Conservation (phyloP, 495 filamentous ascomycete genomes). For the Elasticomyces elasticus region DNA sequence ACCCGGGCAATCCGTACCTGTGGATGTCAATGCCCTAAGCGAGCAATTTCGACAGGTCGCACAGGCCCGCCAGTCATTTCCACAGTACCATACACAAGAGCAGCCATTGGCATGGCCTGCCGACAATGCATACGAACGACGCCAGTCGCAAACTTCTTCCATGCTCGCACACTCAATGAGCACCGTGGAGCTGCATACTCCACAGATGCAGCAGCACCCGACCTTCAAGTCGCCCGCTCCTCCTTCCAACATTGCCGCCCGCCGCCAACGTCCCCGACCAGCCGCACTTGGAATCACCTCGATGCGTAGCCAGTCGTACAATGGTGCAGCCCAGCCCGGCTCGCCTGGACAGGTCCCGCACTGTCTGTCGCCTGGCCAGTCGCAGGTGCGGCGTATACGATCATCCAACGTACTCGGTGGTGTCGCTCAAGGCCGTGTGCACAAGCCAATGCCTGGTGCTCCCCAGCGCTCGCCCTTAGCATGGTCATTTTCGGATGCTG, state of each 20-base stretch:
- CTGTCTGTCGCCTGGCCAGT: constrained; percentile 10
- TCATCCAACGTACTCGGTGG: constrained; percentile 24
- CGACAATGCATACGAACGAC: constrained; percentile 15
- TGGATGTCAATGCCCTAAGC: constrained; percentile 12
- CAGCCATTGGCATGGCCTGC: constrained; percentile 19
- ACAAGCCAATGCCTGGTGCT: constrained; percentile 27
- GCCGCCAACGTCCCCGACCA: constrained; percentile 28
- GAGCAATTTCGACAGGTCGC: constrained; percentile 15
- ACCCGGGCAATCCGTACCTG: constrained; percentile 20
- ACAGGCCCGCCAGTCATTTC: neutral
- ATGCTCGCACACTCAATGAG: constrained; percentile 23
- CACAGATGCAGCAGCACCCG: constrained; percentile 6
- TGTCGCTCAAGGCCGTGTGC: constrained; percentile 26
- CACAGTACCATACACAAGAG: constrained; percentile 9
- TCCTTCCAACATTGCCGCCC: constrained; percentile 28
- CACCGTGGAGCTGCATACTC: constrained; percentile 16
- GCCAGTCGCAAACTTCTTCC: constrained; percentile 12
- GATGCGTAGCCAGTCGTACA: constrained; percentile 33
- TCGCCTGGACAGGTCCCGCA: constrained; percentile 7
- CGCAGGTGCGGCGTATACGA: constrained; percentile 31
- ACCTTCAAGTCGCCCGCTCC: constrained; percentile 28
- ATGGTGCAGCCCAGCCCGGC: constrained; percentile 24
- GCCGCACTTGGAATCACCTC: constrained; percentile 26
- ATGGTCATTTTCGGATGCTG: constrained; percentile 30
- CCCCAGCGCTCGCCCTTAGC: constrained; percentile 35